Evolutionary conservation across 2,329 filamentous ascomycete species (phyloP), one percentile per base, ranked within the genome.

Genomic region (Colletotrichum melonis): DNA sequence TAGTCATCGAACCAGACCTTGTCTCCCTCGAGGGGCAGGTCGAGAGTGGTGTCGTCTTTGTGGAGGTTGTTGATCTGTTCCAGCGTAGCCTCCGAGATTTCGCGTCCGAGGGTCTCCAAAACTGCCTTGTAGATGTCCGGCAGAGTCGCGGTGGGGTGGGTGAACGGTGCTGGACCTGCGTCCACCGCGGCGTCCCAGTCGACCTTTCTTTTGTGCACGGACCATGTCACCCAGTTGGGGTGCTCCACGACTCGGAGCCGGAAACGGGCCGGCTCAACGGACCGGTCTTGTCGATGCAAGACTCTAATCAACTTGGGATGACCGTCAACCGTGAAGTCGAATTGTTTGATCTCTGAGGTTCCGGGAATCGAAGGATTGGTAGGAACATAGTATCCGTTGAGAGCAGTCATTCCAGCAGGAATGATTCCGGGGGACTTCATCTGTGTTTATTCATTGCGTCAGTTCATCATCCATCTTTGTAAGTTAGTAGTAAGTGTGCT

Each of bases 1-100:
- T 60, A 64, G 2, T 72, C 59, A 12, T 63, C 30, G 16, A 30
- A 52, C 30, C 69, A 69, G 19, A 69, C 42, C 24, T 42, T 46
- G 42, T 69, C 24, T 12, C 59, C 42, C 14, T 73, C 66, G 24
- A 72, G 55, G 6, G 66, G 70, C 16, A 69, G 22, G 42, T 73
- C 70, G 42, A 60, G 59, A 26, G 55, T 69, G 42, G 59, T 69
- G 4, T 69, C 32, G 35, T 46, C 22, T 1, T 3, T 24, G 19
- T 49, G 16, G 16, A 69, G 42, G 2, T 42, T 38, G 5, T 56
- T 24, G 26, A 69, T 58, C 32, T 73, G 70, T 26, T 19, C 26
- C 11, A 22, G 42, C 42, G 66, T 69, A 24, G 57, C 46, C 19
- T 72, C 35, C 26, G 69, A 68, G 57, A 68, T 35, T 9, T 26